These are phyloP conservation scores for Citrus australasica DNA, from an alignment of 345 rosid species.

Conservation along the genomic window DNA sequence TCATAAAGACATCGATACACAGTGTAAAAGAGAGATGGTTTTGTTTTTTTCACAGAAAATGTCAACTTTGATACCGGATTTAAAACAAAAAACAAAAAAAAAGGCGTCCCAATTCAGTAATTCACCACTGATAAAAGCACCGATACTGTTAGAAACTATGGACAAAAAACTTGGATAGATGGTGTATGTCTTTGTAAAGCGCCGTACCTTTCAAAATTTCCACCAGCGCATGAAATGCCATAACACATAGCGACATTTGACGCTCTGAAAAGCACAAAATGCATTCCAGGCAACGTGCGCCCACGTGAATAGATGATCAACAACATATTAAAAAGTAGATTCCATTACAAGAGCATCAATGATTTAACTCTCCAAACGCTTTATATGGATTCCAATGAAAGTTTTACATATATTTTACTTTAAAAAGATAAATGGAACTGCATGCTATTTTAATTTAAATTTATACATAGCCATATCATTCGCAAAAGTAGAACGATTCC, in stretches of 20 bases:
- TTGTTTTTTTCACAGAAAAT: not conserved
- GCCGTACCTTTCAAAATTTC: not conserved
- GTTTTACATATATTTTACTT: too few relatives aligned
- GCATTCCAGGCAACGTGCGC: not conserved
- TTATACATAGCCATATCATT: not conserved
- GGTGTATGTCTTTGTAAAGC: not conserved
- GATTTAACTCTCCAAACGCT: not conserved
- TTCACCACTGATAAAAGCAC: too few relatives aligned
- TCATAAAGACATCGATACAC: too few relatives aligned
- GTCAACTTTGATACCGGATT: not conserved
- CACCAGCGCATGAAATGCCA: not conserved
- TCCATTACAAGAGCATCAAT: not conserved
- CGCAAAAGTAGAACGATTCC: not conserved
- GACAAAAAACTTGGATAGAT: too few relatives aligned
- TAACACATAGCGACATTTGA: not conserved
- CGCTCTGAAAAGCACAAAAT: not conserved
- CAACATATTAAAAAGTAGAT: not conserved
- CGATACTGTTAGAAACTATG: not conserved
- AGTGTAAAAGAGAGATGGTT: not conserved
- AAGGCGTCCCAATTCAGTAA: too few relatives aligned
- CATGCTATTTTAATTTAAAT: too few relatives aligned
- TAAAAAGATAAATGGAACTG: too few relatives aligned
- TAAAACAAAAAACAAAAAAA: not conserved
- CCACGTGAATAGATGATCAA: slow-evolving; percentile 4
- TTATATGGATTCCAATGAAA: too few relatives aligned